Base-by-base conservation (phyloP, 768 basidiomycete species). In the button mushroom (Agaricus bisporus) region DNA sequence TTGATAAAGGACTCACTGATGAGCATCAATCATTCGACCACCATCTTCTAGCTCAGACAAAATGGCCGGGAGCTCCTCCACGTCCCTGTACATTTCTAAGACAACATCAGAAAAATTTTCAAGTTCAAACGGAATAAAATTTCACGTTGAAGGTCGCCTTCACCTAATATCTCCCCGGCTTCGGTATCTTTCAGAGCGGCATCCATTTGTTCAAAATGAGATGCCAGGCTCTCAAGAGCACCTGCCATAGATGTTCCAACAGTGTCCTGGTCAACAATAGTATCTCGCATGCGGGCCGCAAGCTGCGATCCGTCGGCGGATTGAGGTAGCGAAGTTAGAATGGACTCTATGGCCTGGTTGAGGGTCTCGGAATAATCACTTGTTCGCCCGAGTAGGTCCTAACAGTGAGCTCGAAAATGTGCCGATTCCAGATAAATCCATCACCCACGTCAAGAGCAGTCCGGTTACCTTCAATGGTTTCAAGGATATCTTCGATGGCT, bases 121-220 rank as follows among this genome's bases (percentile, higher is more conserved):
- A 38, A 51, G 41, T 41, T 37, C 11, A 32, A 51, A 14, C 36
- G 7, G 26, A 9, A 7, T 32, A 37, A 47, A 25, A 22, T 57
- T 68, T 28, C 59, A 85, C 88, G 79, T 70, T 81, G 76, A 51
- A 89, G 66, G 60, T 91, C 90, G 25, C 83, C 85, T 53, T 87
- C 85, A 9, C 69, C 71, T 53, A 88, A 83, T 5, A 62, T 72
- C 63, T 83, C 83, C 2, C 86, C 87, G n/a, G 75, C 75, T 56
- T 91, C 88, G 42, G 73, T 79, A 20, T 86, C 85, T 46, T 77
- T 77, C 55, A 88, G 63, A 0, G 86, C 85, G 54, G 70, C 68
- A 1, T 77, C 80, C 85, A 93, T 91, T 57, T 88, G 81, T 20
- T 84, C 84, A 58, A 86, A 92, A 64, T 93, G 90, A 1, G 75